phyloP scores from a whole-genome alignment of 768 basidiomycete species.

The Suillus bovinus region DNA sequence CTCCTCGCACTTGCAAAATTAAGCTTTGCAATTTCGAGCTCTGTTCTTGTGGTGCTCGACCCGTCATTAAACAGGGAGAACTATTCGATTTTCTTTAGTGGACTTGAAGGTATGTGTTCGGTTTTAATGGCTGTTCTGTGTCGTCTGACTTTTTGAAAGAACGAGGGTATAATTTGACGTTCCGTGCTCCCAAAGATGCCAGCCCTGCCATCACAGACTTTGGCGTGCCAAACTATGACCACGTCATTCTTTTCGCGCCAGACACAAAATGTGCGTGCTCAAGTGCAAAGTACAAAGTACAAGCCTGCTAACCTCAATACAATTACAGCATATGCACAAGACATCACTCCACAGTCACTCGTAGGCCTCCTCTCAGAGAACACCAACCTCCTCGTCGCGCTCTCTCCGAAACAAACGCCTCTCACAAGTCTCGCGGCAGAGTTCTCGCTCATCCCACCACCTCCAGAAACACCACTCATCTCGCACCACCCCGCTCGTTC shows the following conservation, averaged over 20 bases:
- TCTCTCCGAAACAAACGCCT: conserved; percentile 74
- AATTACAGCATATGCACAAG: conserved; percentile 59
- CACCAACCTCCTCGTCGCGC: conserved; percentile 82
- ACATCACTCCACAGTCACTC: conserved; percentile 82
- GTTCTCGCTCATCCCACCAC: conserved; percentile 88
- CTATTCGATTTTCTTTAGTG: conserved; percentile 83
- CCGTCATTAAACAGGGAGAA: conserved; percentile 59
- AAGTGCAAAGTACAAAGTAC: neutral
- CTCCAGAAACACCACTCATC: conserved; percentile 78
- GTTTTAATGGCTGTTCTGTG: neutral
- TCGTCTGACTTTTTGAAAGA: conserved; percentile 41
- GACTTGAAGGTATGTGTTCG: conserved; percentile 61
- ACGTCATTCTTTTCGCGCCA: conserved; percentile 86
- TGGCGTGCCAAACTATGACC: conserved; percentile 75
- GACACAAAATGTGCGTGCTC: conserved; percentile 79
- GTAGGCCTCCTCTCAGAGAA: conserved; percentile 65
- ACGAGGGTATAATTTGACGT: conserved; percentile 83
- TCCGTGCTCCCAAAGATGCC: conserved; percentile 80
- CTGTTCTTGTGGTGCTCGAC: conserved; percentile 85
- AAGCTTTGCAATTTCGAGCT: conserved; percentile 65
- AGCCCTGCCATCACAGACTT: conserved; percentile 65
- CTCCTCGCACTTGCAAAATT: conserved; percentile 29
- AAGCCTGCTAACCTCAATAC: neutral
- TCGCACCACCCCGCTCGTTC: conserved; percentile 83
- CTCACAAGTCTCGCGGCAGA: conserved; percentile 82